Percentiles rank a stretch among this genome's conserved stretches.
Evolutionary conservation across 768 basidiomycete genomes (phyloP).

Genomic region (Hypholoma sublateritium): DNA sequence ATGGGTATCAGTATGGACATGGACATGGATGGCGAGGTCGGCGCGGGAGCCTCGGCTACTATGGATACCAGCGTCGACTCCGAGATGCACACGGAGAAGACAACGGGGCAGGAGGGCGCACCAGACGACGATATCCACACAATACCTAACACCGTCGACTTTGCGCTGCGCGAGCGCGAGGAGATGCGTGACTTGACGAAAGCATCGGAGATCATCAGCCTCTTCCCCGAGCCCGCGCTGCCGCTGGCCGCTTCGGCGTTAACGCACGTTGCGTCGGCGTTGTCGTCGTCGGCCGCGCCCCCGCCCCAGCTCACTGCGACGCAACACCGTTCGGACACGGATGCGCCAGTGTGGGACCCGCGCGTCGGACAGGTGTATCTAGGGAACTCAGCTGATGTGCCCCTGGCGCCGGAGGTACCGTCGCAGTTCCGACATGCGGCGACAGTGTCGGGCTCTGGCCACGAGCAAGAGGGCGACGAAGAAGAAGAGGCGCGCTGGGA

Average conservation of each 20-base stretch:
- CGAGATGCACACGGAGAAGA: background rate
- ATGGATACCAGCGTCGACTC: background rate
- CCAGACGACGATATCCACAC: constrained; percentile 14
- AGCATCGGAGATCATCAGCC: constrained; percentile 73
- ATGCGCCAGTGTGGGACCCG: constrained; percentile 50
- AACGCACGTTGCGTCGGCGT: background rate
- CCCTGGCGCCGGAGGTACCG: constrained; percentile 35
- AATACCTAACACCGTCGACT: constrained; percentile 68
- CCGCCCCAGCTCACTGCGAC: constrained; percentile 1
- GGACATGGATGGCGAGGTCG: constrained; percentile 11
- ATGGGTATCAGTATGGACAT: constrained; percentile 21
- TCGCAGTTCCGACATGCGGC: constrained; percentile 25
- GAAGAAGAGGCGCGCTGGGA: constrained; percentile 15
- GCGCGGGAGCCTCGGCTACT: background rate
- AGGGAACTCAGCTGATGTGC: constrained; percentile 85
- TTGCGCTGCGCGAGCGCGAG: constrained; percentile 80
- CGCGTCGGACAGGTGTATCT: constrained; percentile 69
- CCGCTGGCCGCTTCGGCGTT: background rate
- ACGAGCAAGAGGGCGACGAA: background rate
- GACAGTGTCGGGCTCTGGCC: constrained; percentile 6
- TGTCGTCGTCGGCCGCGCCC: background rate
- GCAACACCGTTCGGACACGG: constrained; percentile 8
- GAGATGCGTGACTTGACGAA: constrained; percentile 89
- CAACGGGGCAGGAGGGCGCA: constrained; percentile 2
- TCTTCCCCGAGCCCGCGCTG: constrained; percentile 27